These are phyloP conservation scores for Phialophora chinensis DNA, from an alignment of 2,329 filamentous ascomycete species.

Conservation along the genomic window DNA sequence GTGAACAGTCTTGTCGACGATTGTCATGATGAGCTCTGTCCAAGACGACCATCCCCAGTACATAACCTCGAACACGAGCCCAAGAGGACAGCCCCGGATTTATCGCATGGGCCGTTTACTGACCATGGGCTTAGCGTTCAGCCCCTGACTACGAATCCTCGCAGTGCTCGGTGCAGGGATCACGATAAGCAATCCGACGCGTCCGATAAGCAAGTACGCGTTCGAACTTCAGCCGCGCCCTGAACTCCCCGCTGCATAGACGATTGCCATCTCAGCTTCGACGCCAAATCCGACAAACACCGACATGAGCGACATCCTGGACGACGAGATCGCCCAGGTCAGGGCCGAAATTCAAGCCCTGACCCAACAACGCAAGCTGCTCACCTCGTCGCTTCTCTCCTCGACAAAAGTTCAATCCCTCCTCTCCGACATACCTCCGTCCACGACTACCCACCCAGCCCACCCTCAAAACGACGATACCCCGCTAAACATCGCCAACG, in stretches of 20 bases:
- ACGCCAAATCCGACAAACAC: neutral
- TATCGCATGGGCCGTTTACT: conserved; percentile 1
- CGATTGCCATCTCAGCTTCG: conserved; percentile 16
- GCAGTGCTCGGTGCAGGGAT: neutral
- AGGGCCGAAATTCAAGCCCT: conserved; percentile 51
- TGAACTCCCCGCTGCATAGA: conserved; percentile 3
- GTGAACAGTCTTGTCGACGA: conserved; percentile 10
- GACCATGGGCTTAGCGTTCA: conserved; percentile 6
- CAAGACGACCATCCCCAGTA: neutral
- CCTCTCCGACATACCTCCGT: conserved; percentile 30
- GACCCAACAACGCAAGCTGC: conserved; percentile 47
- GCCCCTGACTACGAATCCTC: conserved; percentile 1
- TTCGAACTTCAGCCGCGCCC: conserved; percentile 8
- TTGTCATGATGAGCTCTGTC: conserved; percentile 4
- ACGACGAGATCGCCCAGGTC: conserved; percentile 50
- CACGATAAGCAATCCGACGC: conserved; percentile 9
- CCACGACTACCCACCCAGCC: neutral
- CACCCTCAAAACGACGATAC: neutral
- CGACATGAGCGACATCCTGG: conserved; percentile 40
- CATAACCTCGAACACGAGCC: neutral
- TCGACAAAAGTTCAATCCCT: conserved; percentile 46
- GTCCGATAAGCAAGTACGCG: conserved; percentile 27
- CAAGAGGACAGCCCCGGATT: conserved; percentile 9
- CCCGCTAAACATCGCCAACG: conserved; percentile 36
- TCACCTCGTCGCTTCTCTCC: conserved; percentile 51